Conservation (phyloP, 352 stramenopile genomes). For the Globisporangium middletonii region DNA sequence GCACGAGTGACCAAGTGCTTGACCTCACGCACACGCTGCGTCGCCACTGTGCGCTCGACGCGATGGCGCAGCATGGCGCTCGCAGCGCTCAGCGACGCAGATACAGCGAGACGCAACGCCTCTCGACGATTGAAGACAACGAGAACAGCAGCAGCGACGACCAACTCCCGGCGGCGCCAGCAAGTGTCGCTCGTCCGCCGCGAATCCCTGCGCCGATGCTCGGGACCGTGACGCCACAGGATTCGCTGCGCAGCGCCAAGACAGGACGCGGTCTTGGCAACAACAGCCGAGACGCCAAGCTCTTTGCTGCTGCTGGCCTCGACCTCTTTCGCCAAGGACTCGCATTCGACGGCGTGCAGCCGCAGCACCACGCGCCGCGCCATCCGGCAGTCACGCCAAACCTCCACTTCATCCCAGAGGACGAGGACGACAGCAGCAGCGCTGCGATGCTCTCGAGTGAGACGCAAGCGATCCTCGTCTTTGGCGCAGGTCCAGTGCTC, state of each 20-base stretch:
- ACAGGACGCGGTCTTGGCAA: neutral
- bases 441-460: neutral
- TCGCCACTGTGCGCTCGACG: no score
- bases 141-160: neutral
- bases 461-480: constrained; percentile 46
- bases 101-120: neutral
- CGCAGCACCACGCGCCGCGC: constrained; percentile 23
- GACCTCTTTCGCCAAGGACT: constrained; percentile 62
- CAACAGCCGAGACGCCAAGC: constrained; percentile 9
- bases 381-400: constrained; percentile 46
- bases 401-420: constrained; percentile 48
- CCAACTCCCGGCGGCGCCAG: neutral
- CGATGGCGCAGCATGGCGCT: no score
- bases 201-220: constrained; percentile 20
- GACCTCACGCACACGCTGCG: no score
- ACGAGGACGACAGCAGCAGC: constrained; percentile 15
- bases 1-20: no score
- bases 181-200: constrained; percentile 5
- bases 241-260: constrained; percentile 29
- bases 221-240: constrained; percentile 37
- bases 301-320: constrained; percentile 47
- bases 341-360: constrained; percentile 38
- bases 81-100: no score
- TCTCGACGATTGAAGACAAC: neutral
- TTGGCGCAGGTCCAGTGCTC: constrained; percentile 29